Conservation (phyloP, 2,329 filamentous ascomycete genomes). For the Endoconidiophora polonica region DNA sequence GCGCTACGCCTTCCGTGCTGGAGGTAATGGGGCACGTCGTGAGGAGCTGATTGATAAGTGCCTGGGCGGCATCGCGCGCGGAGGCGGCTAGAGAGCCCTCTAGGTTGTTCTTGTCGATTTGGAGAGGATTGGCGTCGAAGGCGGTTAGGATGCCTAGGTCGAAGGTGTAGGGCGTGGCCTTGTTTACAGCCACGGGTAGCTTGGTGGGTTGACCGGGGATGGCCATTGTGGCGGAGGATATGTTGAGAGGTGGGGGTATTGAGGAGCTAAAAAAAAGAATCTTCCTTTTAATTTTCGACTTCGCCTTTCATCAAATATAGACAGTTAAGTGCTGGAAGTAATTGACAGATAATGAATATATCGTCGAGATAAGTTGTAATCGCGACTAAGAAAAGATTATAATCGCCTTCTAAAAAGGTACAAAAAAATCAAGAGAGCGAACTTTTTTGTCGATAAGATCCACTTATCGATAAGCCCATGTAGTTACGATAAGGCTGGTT, state of each 20-base stretch:
- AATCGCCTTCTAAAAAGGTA: not conserved
- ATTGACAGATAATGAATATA: not conserved
- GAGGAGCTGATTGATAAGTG: conserved; percentile 84
- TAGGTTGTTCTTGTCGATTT: conserved; percentile 33
- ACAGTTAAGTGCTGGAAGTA: not conserved
- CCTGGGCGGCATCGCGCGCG: conserved; percentile 81
- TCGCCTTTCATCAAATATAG: not conserved
- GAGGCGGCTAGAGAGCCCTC: conserved; percentile 52
- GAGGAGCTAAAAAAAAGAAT: not conserved
- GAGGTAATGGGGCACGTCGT: conserved; percentile 68
- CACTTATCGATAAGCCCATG: conserved; percentile 7
- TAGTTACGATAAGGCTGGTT: not conserved
- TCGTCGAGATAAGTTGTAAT: not conserved
- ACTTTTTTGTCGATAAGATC: conserved; percentile 11
- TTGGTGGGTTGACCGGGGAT: conserved; percentile 26
- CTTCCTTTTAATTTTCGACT: not conserved
- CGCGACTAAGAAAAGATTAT: too few relatives aligned
- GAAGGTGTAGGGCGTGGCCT: conserved; percentile 82
- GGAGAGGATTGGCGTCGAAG: conserved; percentile 72
- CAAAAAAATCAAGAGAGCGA: not conserved
- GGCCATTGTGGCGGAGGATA: conserved; percentile 19
- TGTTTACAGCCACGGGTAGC: conserved; percentile 50
- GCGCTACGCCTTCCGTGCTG: conserved; percentile 52
- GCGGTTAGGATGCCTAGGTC: conserved; percentile 78
- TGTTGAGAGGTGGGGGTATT: not conserved